Evolutionary conservation across 352 stramenopile species (phyloP), one percentile per base, ranked within the genome.

Genomic region (Phytopythium litorale): DNA sequence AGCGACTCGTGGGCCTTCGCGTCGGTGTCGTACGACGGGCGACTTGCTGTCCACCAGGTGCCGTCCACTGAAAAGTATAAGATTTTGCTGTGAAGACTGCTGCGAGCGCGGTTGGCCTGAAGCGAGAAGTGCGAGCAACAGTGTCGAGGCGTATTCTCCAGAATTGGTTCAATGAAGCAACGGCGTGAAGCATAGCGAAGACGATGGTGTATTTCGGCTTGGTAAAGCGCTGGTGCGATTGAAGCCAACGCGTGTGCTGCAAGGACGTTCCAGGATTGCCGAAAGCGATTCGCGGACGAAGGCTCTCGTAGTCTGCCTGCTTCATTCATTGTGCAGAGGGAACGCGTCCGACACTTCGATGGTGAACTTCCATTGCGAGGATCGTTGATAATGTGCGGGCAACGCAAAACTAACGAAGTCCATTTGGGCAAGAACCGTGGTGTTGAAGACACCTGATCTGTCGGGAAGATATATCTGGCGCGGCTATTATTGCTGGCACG

Each of bases 21-120:
- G 32, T 98, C 93, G 3, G 72, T 98, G 15, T 98, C 91, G 32
- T 98, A 96, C 73, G 96, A 99, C 73, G 97, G 97, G 9, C 87
- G 91, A 43, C 78, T 99, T 42, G 87, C 96, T 33, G 71, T 99
- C 18, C 96, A 98, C 77, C 87, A 98, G 66, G 97, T 99, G 35
- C 97, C 97, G 35, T 98, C 93, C 18, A 98, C 98, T 8, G 97
- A 99, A 75, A 99, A 99, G 72, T 99, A 99, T 78, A 99, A 99
- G 68, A 99, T 99, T 74, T 78, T 99, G 61, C 70, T 99, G 28
- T 99, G 38, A 60, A 60, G 28, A 9, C 19, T 49, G 6, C 18
- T 3, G 42, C 42, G 6, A 45, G n/a, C 16, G 19, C 16, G 15
- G 19, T 32, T 32, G 28, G 28, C 40, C 40, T 21, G 40, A 0